These are phyloP conservation scores for Neoboletus brunneissimus DNA, from an alignment of 768 basidiomycete species.

Conservation along the genomic window DNA sequence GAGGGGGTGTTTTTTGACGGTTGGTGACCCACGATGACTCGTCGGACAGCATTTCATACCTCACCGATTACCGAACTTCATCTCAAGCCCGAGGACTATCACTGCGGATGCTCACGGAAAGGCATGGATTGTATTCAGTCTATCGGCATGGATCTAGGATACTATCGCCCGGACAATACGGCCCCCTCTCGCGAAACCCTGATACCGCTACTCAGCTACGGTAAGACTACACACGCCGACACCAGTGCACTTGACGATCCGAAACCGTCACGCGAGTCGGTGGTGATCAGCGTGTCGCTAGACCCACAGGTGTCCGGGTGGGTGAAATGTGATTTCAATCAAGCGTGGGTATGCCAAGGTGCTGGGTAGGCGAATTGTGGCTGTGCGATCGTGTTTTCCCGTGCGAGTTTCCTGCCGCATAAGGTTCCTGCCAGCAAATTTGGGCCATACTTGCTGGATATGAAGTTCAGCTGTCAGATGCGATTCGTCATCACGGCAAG, in stretches of 20 bases:
- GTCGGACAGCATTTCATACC: too few relatives aligned
- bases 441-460: too few relatives aligned
- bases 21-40: conserved; percentile 18
- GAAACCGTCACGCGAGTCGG: conserved; percentile 62
- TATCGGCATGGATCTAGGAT: conserved; percentile 36
- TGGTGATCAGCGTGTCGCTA: conserved; percentile 65
- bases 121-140: conserved; percentile 36
- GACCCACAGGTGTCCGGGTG: conserved; percentile 64
- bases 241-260: conserved; percentile 54
- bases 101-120: conserved; percentile 24
- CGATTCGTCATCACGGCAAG: too few relatives aligned
- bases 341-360: too few relatives aligned
- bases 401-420: too few relatives aligned
- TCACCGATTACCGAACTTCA: too few relatives aligned
- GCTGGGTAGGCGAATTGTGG: too few relatives aligned
- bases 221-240: conserved; percentile 64
- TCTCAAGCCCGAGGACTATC: too few relatives aligned
- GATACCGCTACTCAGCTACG: conserved; percentile 59
- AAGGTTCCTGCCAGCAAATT: too few relatives aligned
- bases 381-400: too few relatives aligned
- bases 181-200: conserved; percentile 53
- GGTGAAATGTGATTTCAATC: too few relatives aligned
- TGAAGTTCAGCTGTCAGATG: too few relatives aligned
- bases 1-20: conserved; percentile 48
- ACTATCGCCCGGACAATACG: conserved; percentile 41